A percentile compares a stretch with the other conserved stretches of the same genome.
Conservation (phyloP, 768 basidiomycete species). For the Leccinum subgranulosum region DNA sequence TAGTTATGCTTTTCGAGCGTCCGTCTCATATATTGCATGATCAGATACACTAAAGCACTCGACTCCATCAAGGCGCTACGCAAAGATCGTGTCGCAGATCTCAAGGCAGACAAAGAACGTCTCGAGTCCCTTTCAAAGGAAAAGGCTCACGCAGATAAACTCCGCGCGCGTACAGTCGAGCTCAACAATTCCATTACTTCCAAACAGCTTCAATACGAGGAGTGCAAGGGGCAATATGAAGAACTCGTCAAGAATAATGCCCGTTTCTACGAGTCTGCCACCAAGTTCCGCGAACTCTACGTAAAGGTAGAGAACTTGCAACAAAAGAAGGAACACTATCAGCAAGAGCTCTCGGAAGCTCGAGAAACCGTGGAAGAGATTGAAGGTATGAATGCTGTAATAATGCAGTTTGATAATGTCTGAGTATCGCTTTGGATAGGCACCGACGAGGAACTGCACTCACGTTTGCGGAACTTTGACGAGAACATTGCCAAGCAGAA, state of each 20-base stretch:
- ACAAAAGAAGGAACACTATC: conserved; percentile 56
- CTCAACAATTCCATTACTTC: conserved; percentile 57
- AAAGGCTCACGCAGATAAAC: conserved; percentile 84
- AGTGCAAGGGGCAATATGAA: conserved; percentile 64
- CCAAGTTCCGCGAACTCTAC: conserved; percentile 84
- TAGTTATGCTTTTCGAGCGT: not conserved
- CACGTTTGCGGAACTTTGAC: conserved; percentile 56
- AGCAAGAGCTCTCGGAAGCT: conserved; percentile 59
- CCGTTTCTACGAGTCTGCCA: conserved; percentile 78
- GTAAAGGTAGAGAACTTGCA: conserved; percentile 62
- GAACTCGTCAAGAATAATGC: conserved; percentile 63
- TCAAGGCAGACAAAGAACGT: conserved; percentile 91
- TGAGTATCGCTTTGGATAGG: conserved; percentile 38
- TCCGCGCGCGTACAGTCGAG: conserved; percentile 62
- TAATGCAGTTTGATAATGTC: not conserved
- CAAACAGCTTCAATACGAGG: conserved; percentile 74
- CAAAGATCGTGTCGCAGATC: conserved; percentile 86
- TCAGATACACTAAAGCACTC: conserved; percentile 93
- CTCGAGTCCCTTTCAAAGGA: conserved; percentile 74
- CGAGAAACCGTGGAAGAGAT: conserved; percentile 65
- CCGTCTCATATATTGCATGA: not conserved
- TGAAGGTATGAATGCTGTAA: conserved; percentile 39
- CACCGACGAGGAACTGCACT: conserved; percentile 66
- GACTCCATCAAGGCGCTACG: conserved; percentile 87
- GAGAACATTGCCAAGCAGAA: conserved; percentile 51